Percentiles rank a stretch among this genome's conserved stretches.
Conservation (phyloP, 495 filamentous ascomycete species). For the Xylaria curta region DNA sequence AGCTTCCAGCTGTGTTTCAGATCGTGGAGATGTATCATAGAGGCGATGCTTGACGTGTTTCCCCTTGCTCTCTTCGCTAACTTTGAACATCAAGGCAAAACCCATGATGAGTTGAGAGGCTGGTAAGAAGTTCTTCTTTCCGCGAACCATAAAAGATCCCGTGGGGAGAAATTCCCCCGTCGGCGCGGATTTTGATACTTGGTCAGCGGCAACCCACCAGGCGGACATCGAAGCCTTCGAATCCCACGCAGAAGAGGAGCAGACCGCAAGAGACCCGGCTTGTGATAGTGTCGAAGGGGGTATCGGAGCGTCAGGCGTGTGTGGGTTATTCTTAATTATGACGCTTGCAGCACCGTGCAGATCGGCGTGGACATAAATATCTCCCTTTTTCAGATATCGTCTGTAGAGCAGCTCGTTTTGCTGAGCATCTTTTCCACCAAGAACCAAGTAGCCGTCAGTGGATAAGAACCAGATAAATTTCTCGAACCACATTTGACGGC, state of each 20-base stretch:
- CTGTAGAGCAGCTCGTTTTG: constrained; percentile 92
- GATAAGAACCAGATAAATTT: constrained; percentile 96
- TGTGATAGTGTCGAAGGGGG: constrained; percentile 90
- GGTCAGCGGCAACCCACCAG: constrained; percentile 89
- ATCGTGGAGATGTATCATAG: constrained; percentile 48
- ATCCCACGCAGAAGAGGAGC: constrained; percentile 89
- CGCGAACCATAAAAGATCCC: constrained; percentile 79
- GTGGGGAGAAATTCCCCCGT: constrained; percentile 79
- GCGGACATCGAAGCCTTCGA: constrained; percentile 93
- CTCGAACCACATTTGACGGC: constrained; percentile 91
- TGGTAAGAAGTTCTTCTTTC: constrained; percentile 88
- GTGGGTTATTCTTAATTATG: constrained; percentile 83
- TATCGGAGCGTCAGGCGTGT: constrained; percentile 79
- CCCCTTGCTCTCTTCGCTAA: constrained; percentile 86
- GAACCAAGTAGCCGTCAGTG: constrained; percentile 91
- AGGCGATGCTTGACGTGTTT: constrained; percentile 78
- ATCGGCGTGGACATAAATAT: constrained; percentile 92
- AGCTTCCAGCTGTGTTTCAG: constrained; percentile 14
- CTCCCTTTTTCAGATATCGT: constrained; percentile 82
- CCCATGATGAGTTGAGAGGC: constrained; percentile 88
- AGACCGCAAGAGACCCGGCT: constrained; percentile 82
- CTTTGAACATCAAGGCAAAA: constrained; percentile 83
- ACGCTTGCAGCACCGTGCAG: constrained; percentile 81
- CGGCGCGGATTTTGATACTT: constrained; percentile 82
- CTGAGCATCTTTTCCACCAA: constrained; percentile 84